A percentile compares a stretch with the other conserved stretches of the same genome.
Conservation (phyloP, 2,329 filamentous ascomycete species). For the Fusarium keratoplasticum region DNA sequence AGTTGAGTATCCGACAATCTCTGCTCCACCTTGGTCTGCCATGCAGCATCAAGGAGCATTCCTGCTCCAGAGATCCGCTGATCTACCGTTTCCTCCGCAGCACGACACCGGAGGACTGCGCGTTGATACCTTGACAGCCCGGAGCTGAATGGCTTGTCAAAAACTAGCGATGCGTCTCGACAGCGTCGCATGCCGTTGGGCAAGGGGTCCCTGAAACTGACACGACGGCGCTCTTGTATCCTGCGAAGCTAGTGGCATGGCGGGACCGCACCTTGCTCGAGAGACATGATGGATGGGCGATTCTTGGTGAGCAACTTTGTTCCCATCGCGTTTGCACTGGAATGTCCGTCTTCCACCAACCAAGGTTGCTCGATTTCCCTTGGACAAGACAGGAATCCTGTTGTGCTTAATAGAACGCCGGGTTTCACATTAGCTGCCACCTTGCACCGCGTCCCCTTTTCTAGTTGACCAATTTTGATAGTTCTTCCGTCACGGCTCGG, state of each 20-base stretch:
- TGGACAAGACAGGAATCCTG: conserved; percentile 10
- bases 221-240: conserved; percentile 31
- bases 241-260: conserved; percentile 26
- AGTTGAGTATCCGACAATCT: neutral
- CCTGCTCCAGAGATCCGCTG: conserved; percentile 5
- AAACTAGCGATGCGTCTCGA: neutral
- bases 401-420: neutral
- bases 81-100: conserved; percentile 3
- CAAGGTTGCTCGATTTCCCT: conserved; percentile 12
- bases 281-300: conserved; percentile 1
- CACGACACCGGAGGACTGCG: neutral
- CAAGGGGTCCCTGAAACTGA: conserved; percentile 39
- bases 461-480: neutral
- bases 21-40: neutral
- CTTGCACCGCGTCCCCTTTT: neutral
- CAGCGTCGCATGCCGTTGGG: conserved; percentile 22
- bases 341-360: conserved; percentile 8
- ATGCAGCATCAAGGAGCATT: conserved; percentile 4
- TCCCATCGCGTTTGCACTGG: neutral
- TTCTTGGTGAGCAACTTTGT: conserved; percentile 6
- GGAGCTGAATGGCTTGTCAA: neutral
- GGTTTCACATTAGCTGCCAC: neutral
- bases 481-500: neutral
- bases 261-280: conserved; percentile 10
- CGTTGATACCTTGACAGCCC: neutral